These are phyloP conservation scores for Auricularia sp. DNA, from an alignment of 768 basidiomycete species.

Conservation along the genomic window DNA sequence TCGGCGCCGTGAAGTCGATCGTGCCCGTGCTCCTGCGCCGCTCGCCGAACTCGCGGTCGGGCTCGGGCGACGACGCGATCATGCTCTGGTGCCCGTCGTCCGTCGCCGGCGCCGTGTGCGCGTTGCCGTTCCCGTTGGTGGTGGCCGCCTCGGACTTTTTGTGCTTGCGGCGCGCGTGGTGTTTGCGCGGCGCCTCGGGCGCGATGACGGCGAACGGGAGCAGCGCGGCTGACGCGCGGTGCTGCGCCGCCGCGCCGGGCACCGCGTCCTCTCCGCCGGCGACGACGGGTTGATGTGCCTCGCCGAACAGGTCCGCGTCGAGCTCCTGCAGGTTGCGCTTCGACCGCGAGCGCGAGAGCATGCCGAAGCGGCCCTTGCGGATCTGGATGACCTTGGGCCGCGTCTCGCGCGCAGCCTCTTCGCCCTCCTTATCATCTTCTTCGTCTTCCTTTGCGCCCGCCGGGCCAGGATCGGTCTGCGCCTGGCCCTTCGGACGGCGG, in stretches of 20 bases:
- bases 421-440: constrained; percentile 33
- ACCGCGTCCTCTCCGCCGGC: not conserved
- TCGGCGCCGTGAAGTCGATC: not conserved
- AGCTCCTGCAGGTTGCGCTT: not conserved
- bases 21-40: constrained; percentile 13
- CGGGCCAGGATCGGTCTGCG: not conserved
- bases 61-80: constrained; percentile 14
- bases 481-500: not conserved
- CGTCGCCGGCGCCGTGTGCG: constrained; percentile 20
- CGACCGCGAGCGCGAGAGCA: not conserved
- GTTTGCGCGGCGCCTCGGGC: constrained; percentile 43
- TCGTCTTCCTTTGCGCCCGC: constrained; percentile 45
- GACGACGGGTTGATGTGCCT: not conserved
- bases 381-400: not conserved
- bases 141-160: not conserved
- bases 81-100: constrained; percentile 11
- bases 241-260: constrained; percentile 51
- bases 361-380: not conserved
- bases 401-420: not conserved
- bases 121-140: constrained; percentile 3
- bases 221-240: constrained; percentile 46
- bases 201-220: constrained; percentile 76
- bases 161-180: constrained; percentile 2
- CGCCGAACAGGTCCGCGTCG: not conserved
- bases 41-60: constrained; percentile 22